Base-by-base conservation (phyloP, 805 yeast species). In the Candida maltosa region DNA sequence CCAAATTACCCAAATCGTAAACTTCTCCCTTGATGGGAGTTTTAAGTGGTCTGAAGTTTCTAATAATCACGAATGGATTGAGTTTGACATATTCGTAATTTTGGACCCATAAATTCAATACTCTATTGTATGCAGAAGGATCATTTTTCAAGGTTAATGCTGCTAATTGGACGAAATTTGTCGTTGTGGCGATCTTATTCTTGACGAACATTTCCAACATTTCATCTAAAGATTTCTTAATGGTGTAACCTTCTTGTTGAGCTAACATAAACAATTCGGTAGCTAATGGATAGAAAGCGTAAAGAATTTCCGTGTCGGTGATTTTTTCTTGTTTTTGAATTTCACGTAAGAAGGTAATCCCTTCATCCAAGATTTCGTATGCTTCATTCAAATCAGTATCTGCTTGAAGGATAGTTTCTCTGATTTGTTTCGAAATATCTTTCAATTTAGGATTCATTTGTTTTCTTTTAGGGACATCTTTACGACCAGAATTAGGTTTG, bases 331-430 rank as follows among this genome's bases (percentile, higher is more conserved):
- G 47, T 5, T 28, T 46, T 43, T 65, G 69, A 35, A 65, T 51
- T 31, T 64, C 66, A 25, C 69, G 46, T 38, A 67, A 49, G 42
- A 61, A 67, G 18, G 58, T 40, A 20, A 65, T 45, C 2, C 71
- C 72, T 42, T 67, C 72, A 29, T 64, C 67, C 33, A 64, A 55
- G 31, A 67, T 65, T 21, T 59, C 66, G 17, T 55, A 38, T 12
- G 60, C 45, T 33, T 65, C 73, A 8, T 42, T 21, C 19, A 61
- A 41, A 24, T 51, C 54, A 8, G 30, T 26, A 11, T 37, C 32
- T 35, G 49, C 38, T 12, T 46, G 40, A 20, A 19, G n/a, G 12
- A 60, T 53, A 1, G 65, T 49, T 4, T 40, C 38, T 7, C 40
- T 35, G 29, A 67, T 52, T 42, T 65, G 71, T 8, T 44, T 43